Conservation (phyloP, 2,329 filamentous ascomycete genomes). For the Neofusicoccum laricinum region DNA sequence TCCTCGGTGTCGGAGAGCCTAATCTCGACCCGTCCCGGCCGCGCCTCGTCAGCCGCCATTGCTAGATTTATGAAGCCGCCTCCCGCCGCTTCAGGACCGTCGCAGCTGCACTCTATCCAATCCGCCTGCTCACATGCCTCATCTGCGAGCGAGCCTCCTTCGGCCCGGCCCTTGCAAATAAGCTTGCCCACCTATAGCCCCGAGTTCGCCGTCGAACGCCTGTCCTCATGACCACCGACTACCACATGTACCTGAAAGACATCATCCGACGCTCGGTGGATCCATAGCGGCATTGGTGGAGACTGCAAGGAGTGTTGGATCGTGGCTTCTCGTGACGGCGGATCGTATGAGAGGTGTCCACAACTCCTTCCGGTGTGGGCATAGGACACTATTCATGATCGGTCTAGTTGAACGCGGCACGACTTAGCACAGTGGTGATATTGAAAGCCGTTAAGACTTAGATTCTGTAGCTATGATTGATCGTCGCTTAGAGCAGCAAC, state of each 20-base stretch:
- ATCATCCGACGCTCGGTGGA: background rate
- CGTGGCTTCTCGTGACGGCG: no score
- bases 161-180: background rate
- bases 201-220: background rate
- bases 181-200: background rate
- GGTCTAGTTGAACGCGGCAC: no score
- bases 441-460: no score
- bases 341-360: no score
- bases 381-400: no score
- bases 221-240: background rate
- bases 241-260: background rate
- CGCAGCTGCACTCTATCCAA: background rate
- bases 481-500: no score
- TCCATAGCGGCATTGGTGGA: background rate
- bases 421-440: no score
- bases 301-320: background rate
- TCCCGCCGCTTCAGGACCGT: background rate
- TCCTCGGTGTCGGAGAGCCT: background rate
- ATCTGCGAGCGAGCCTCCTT: background rate
- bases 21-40: no score
- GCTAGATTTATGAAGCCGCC: background rate
- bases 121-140: background rate
- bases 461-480: no score
- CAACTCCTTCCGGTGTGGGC: no score
- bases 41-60: background rate